phyloP scores from a whole-genome alignment of 306 rosid species.

The Cucumis sativus region Cucumber_9930_V3 NC_026657.2:34349001-34349500 shows the following conservation, averaged over 20 bases:
- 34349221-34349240: background rate
- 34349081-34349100: background rate
- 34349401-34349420: background rate
- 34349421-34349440: conserved; percentile 26
- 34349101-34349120: background rate
- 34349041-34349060: background rate
- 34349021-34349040: background rate
- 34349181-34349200: background rate
- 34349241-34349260: background rate
- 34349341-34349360: conserved; percentile 2
- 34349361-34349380: background rate
- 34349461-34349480: conserved; percentile 51
- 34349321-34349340: conserved; percentile 4
- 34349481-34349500: conserved; percentile 36
- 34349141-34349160: background rate
- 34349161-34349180: background rate
- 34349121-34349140: background rate
- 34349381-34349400: conserved; percentile 2
- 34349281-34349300: background rate
- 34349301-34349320: background rate
- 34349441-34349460: conserved; percentile 34
- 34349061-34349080: background rate
- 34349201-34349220: background rate
- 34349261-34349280: background rate
- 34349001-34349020: background rate